These are phyloP conservation scores for Cyberlindnera mrakii DNA, from an alignment of 805 yeast genomes.

Conservation along the genomic window DNA sequence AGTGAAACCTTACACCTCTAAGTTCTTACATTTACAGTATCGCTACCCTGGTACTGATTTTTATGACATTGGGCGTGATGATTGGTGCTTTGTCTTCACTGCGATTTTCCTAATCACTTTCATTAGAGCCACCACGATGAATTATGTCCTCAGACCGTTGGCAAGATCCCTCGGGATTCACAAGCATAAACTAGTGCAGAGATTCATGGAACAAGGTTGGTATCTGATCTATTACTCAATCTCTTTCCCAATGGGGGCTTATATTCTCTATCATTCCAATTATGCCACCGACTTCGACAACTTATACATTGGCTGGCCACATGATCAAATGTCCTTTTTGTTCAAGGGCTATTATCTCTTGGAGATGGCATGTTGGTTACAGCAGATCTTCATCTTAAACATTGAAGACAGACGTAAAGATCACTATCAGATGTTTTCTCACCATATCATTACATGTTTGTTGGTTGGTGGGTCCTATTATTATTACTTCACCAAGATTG, in stretches of 20 bases:
- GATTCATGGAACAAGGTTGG: constrained; percentile 92
- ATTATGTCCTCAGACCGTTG: constrained; percentile 49
- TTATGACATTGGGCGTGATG: constrained; percentile 55
- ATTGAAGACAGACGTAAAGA: constrained; percentile 79
- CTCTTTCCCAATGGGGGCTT: constrained; percentile 52
- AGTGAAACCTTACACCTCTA: constrained; percentile 25
- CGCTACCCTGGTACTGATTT: constrained; percentile 18
- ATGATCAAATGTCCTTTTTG: constrained; percentile 42
- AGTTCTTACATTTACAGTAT: constrained; percentile 39
- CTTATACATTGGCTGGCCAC: constrained; percentile 71
- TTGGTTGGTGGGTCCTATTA: constrained; percentile 68
- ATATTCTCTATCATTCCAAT: constrained; percentile 42
- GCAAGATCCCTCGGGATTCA: constrained; percentile 42
- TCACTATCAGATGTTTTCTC: constrained; percentile 79
- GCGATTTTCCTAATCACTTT: constrained; percentile 53
- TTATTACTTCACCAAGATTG: constrained; percentile 68
- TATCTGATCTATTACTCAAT: constrained; percentile 49
- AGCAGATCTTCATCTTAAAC: constrained; percentile 70
- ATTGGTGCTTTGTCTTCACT: constrained; percentile 44
- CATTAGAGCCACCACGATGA: constrained; percentile 56
- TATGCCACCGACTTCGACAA: constrained; percentile 55
- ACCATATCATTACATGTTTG: constrained; percentile 74
- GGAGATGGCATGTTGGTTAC: constrained; percentile 74
- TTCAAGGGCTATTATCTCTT: constrained; percentile 68
- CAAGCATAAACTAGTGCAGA: constrained; percentile 44